Conservation (phyloP, 2,329 filamentous ascomycete species). For the Ophiostoma quercus region DNA sequence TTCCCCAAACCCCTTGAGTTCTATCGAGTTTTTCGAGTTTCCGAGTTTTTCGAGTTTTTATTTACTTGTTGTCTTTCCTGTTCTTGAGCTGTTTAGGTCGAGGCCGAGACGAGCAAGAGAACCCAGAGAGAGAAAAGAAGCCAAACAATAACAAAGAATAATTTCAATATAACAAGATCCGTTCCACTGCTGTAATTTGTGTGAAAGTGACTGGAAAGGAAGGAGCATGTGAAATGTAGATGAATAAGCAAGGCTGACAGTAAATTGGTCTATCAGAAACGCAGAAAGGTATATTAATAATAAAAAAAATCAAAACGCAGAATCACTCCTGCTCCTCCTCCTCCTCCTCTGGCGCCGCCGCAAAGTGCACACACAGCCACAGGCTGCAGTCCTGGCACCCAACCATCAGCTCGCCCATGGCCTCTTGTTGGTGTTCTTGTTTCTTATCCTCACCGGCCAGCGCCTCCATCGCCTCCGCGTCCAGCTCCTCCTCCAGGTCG, state of each 20-base stretch:
- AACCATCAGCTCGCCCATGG: slow-evolving; percentile 55
- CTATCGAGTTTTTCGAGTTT: slow-evolving; percentile 7
- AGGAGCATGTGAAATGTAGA: not conserved
- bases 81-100: slow-evolving; percentile 16
- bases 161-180: slow-evolving; percentile 12
- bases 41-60: slow-evolving; percentile 13
- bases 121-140: slow-evolving; percentile 13
- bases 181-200: too few species aligned
- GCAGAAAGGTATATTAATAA: not conserved
- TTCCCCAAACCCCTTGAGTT: slow-evolving; percentile 20
- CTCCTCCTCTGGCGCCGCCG: slow-evolving; percentile 43
- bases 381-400: slow-evolving; percentile 63
- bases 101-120: slow-evolving; percentile 12
- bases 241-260: not conserved
- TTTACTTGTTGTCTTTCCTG: slow-evolving; percentile 11
- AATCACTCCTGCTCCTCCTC: slow-evolving; percentile 10
- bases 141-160: slow-evolving; percentile 16
- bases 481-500: slow-evolving; percentile 51
- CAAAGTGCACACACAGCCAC: slow-evolving; percentile 61
- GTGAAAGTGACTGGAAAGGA: not conserved
- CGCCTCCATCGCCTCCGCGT: slow-evolving; percentile 36
- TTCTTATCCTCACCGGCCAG: slow-evolving; percentile 5
- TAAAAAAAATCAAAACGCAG: not conserved
- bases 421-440: slow-evolving; percentile 28
- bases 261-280: too few species aligned